A percentile compares a stretch with the other conserved stretches of the same genome.
phyloP scores from a whole-genome alignment of 163 green algal species.

The Scenedesmus sp. region DNA sequence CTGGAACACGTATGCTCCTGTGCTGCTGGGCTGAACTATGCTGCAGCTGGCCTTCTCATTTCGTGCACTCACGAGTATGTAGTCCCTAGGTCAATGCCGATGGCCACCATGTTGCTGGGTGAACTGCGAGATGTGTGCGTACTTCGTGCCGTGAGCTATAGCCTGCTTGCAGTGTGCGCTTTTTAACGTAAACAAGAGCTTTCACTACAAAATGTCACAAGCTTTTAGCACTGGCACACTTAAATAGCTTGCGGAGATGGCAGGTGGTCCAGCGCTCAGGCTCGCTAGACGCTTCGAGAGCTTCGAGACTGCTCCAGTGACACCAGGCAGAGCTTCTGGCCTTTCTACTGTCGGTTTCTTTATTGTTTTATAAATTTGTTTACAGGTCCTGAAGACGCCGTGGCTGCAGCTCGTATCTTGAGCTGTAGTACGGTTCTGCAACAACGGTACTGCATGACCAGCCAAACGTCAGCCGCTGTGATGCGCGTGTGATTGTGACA shows the following conservation, averaged over 20 bases:
- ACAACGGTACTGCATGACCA: too few relatives aligned
- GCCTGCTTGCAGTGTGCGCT: neutral
- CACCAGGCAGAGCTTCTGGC: neutral
- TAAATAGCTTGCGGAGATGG: neutral
- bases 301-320: neutral
- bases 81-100: conserved; percentile 40
- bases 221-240: neutral
- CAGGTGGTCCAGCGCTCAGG: neutral
- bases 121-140: neutral
- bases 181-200: neutral
- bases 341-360: neutral
- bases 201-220: neutral
- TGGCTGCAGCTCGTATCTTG: too few relatives aligned
- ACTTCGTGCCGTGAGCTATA: neutral
- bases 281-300: conserved; percentile 2
- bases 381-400: too few relatives aligned
- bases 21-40: neutral
- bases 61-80: conserved; percentile 10
- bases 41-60: neutral
- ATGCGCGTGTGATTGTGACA: too few relatives aligned
- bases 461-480: too few relatives aligned
- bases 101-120: neutral
- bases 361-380: neutral
- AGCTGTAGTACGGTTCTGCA: too few relatives aligned
- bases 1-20: neutral